phyloP scores from a whole-genome alignment of 805 yeast genomes.

The Tetrapisispora fleetii region DNA sequence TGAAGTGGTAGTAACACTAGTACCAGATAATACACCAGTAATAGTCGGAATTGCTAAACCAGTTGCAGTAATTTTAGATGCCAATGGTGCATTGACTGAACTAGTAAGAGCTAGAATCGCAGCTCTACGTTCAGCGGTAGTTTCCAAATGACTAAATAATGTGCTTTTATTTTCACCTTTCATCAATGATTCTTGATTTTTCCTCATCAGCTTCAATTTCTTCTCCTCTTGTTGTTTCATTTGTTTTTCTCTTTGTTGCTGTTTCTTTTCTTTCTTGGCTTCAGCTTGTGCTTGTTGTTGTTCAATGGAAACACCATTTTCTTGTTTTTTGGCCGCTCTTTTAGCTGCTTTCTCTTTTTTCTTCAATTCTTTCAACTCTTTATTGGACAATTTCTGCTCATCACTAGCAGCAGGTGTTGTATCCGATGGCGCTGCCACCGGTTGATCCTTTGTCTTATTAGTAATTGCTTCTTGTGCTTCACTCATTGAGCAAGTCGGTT shows the following conservation, averaged over 20 bases:
- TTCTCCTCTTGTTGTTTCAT: constrained; percentile 41
- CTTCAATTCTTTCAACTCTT: constrained; percentile 79
- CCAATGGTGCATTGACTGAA: constrained; percentile 25
- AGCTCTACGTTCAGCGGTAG: constrained; percentile 61
- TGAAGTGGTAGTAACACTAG: constrained; percentile 18
- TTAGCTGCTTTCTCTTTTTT: constrained; percentile 88
- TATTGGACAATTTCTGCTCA: constrained; percentile 44
- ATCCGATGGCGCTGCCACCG: neutral
- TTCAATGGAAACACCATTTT: constrained; percentile 43
- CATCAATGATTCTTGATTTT: constrained; percentile 28
- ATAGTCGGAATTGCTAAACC: constrained; percentile 28
- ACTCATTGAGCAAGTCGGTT: neutral
- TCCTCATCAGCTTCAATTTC: constrained; percentile 43
- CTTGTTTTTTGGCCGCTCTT: constrained; percentile 78
- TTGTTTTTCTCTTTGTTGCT: constrained; percentile 36
- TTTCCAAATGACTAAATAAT: constrained; percentile 69
- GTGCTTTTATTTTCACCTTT: constrained; percentile 41
- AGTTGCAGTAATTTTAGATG: constrained; percentile 29
- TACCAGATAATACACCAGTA: constrained; percentile 19
- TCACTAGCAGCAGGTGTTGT: constrained; percentile 5
- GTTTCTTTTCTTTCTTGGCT: constrained; percentile 36
- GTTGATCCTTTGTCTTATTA: neutral
- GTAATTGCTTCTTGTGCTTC: constrained; percentile 1
- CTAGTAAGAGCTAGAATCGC: constrained; percentile 27
- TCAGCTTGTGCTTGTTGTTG: constrained; percentile 31